phyloP scores from a whole-genome alignment of 805 yeast genomes.

The Wickerhamiella siamensis region DNA sequence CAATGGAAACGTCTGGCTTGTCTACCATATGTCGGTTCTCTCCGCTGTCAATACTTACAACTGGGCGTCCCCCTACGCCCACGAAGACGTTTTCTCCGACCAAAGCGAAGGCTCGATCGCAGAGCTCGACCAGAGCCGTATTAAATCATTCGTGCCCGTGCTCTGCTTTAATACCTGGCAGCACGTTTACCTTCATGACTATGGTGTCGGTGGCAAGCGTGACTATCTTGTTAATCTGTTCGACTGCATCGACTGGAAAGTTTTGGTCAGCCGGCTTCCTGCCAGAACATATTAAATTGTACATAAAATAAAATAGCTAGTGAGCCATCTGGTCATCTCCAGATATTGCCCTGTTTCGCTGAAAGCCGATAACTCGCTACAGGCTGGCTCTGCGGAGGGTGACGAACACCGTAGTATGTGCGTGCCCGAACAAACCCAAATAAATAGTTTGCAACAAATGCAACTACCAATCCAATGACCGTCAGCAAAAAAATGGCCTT shows the following conservation, averaged over 20 bases:
- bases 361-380: not conserved
- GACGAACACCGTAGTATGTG: constrained; percentile 2
- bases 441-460: constrained; percentile 15
- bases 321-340: not conserved
- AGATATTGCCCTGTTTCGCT: not conserved
- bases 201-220: constrained; percentile 65
- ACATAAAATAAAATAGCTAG: not conserved
- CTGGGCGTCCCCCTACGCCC: constrained; percentile 65
- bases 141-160: constrained; percentile 33
- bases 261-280: constrained; percentile 13
- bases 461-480: constrained; percentile 3
- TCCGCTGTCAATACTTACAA: constrained; percentile 79
- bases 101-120: not conserved
- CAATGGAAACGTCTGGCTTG: constrained; percentile 89
- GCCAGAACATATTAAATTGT: not conserved
- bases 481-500: constrained; percentile 11
- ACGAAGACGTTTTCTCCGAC: constrained; percentile 6
- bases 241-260: constrained; percentile 72
- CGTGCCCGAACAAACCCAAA: constrained; percentile 18
- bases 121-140: constrained; percentile 2
- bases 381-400: not conserved
- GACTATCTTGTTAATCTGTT: constrained; percentile 59
- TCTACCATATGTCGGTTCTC: constrained; percentile 36
- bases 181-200: constrained; percentile 66
- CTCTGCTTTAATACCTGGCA: constrained; percentile 77